Evolutionary conservation across 2,329 filamentous ascomycete species (phyloP).

Genomic region (Botrytis tulipae): DNA sequence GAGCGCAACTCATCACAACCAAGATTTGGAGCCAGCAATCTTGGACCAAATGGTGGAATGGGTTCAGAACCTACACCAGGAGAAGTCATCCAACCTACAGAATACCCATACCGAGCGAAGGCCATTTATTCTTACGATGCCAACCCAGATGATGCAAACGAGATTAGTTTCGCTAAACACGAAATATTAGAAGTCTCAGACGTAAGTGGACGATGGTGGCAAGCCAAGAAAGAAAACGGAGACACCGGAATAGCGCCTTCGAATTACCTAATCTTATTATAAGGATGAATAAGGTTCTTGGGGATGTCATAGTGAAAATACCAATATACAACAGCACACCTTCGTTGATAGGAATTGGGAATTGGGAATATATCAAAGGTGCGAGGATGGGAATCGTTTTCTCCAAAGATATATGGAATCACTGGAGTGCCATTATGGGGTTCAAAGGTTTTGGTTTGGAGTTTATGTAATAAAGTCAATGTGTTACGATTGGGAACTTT

Average conservation of each 20-base stretch:
- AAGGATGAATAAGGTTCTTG: conserved; percentile 10
- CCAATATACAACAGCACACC: conserved; percentile 9
- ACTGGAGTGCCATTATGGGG: conserved; percentile 20
- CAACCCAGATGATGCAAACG: conserved; percentile 95
- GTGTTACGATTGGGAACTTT: conserved; percentile 25
- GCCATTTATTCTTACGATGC: conserved; percentile 99
- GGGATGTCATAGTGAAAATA: neutral
- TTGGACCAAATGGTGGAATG: conserved; percentile 35
- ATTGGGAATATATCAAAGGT: conserved; percentile 15
- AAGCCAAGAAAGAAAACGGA: conserved; percentile 90
- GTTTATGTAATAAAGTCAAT: conserved; percentile 28
- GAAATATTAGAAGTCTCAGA: conserved; percentile 96
- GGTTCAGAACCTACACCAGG: conserved; percentile 38
- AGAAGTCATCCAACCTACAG: conserved; percentile 72
- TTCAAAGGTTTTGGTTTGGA: conserved; percentile 18
- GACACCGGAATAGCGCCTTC: conserved; percentile 89
- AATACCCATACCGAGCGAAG: conserved; percentile 97
- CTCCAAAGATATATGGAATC: conserved; percentile 22
- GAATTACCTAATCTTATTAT: conserved; percentile 84
- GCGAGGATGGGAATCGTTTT: conserved; percentile 23
- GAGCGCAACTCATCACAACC: conserved; percentile 62
- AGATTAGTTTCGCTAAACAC: conserved; percentile 94
- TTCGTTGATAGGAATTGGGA: conserved; percentile 19
- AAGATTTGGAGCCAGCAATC: conserved; percentile 41
- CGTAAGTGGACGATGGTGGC: conserved; percentile 96